Percentiles rank a stretch among this genome's conserved stretches.
These are phyloP conservation scores for Dactylonectria estremocensis DNA, from an alignment of 2,329 filamentous ascomycete species.

Conservation along the genomic window DNA sequence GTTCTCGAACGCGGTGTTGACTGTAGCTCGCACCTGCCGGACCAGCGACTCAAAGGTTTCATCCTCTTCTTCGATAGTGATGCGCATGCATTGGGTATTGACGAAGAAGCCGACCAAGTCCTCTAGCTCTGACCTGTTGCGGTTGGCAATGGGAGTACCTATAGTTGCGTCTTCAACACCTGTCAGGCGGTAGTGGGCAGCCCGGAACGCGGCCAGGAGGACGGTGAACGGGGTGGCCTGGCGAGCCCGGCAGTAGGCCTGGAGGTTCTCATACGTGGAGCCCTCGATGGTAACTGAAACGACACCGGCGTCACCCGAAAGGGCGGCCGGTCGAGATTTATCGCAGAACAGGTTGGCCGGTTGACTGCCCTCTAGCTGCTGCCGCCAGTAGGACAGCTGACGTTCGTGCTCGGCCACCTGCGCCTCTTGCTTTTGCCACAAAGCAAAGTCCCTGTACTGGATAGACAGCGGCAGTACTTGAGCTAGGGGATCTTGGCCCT, in stretches of 20 bases:
- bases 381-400: slow-evolving; percentile 21
- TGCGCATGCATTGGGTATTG: slow-evolving; percentile 41
- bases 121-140: slow-evolving; percentile 33
- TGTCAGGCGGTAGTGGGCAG: slow-evolving; percentile 46
- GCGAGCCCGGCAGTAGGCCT: slow-evolving; percentile 15
- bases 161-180: slow-evolving; percentile 41
- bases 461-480: not conserved
- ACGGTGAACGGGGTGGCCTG: slow-evolving; percentile 24
- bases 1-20: slow-evolving; percentile 31
- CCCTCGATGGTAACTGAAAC: not conserved
- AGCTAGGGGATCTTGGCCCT: slow-evolving; percentile 26
- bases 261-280: not conserved
- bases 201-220: slow-evolving; percentile 42
- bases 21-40: slow-evolving; percentile 33
- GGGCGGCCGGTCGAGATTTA: slow-evolving; percentile 16
- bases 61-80: slow-evolving; percentile 25
- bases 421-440: slow-evolving; percentile 45
- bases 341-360: slow-evolving; percentile 26
- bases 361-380: slow-evolving; percentile 13
- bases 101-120: slow-evolving; percentile 47
- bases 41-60: slow-evolving; percentile 34
- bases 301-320: slow-evolving; percentile 25
- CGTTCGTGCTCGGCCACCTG: slow-evolving; percentile 40
- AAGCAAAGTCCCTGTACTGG: slow-evolving; percentile 34
- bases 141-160: slow-evolving; percentile 40